These are phyloP conservation scores for Rehmannia glutinosa DNA, from an alignment of 257 asterid species.

Conservation along the genomic window DNA sequence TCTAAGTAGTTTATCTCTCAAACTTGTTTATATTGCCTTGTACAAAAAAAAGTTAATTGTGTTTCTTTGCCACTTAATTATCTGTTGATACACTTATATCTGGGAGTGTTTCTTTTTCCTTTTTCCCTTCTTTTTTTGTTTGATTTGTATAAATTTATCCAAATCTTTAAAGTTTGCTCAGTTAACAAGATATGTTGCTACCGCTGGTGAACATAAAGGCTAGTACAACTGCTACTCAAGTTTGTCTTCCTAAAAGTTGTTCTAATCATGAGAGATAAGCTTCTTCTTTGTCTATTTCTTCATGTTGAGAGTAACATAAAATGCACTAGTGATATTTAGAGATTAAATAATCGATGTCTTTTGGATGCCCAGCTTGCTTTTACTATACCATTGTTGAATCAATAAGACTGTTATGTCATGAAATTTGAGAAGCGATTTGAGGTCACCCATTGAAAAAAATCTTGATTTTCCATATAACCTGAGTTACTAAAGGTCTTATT, in stretches of 20 bases:
- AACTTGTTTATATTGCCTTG: neutral
- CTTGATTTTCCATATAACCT: neutral
- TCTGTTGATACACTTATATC: neutral
- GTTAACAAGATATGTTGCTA: conserved; percentile 3
- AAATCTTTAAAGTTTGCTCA: neutral
- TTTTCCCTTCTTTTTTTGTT: neutral
- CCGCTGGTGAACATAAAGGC: conserved; percentile 10
- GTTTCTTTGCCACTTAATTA: neutral
- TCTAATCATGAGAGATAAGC: neutral
- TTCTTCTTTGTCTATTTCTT: neutral
- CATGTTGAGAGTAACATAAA: conserved; percentile 9
- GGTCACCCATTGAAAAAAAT: neutral
- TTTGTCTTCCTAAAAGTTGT: neutral
- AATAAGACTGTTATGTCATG: neutral
- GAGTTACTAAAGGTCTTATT: neutral
- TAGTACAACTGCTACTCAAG: neutral
- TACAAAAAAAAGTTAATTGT: too few relatives aligned
- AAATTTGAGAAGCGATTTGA: neutral
- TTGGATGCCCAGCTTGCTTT: conserved; percentile 13
- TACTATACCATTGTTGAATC: neutral
- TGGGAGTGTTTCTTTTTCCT: neutral
- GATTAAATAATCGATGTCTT: neutral
- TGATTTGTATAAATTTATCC: neutral
- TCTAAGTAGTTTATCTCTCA: neutral
- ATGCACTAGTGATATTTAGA: neutral